Evolutionary conservation across 768 basidiomycete species (phyloP).

Genomic region (Coprinellus micaceus): DNA sequence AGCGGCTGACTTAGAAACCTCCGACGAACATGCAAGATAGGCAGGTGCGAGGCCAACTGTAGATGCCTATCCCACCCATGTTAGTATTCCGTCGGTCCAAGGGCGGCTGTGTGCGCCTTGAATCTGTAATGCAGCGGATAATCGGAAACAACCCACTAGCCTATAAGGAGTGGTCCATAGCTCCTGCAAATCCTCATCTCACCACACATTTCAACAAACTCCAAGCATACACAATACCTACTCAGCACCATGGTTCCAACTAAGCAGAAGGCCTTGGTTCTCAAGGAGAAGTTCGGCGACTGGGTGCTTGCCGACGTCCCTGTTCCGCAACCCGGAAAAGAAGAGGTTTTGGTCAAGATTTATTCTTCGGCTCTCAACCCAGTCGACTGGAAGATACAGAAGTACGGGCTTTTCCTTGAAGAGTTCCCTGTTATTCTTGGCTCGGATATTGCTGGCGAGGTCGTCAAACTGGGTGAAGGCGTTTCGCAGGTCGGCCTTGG

Average conservation of each 20-base stretch:
- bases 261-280: constrained; percentile 24
- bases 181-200: no score
- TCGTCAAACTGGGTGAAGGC: constrained; percentile 48
- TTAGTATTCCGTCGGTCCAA: no score
- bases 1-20: no score
- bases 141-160: no score
- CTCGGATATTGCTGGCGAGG: constrained; percentile 47
- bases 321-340: constrained; percentile 28
- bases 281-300: constrained; percentile 16
- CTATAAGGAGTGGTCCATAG: no score
- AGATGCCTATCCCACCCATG: no score
- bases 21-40: no score
- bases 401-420: constrained; percentile 27
- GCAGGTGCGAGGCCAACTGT: no score
- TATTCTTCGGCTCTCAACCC: constrained; percentile 43
- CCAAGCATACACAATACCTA: no score
- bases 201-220: no score
- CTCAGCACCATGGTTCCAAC: not conserved
- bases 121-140: no score
- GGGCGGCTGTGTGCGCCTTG: no score
- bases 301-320: constrained; percentile 15
- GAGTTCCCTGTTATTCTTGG: constrained; percentile 47
- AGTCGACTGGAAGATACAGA: constrained; percentile 36
- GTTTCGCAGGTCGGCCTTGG: constrained; percentile 48
- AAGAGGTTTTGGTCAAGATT: constrained; percentile 42